These are phyloP conservation scores for Aegle marmelos DNA, from an alignment of 345 rosid species.

Conservation along the genomic window DNA sequence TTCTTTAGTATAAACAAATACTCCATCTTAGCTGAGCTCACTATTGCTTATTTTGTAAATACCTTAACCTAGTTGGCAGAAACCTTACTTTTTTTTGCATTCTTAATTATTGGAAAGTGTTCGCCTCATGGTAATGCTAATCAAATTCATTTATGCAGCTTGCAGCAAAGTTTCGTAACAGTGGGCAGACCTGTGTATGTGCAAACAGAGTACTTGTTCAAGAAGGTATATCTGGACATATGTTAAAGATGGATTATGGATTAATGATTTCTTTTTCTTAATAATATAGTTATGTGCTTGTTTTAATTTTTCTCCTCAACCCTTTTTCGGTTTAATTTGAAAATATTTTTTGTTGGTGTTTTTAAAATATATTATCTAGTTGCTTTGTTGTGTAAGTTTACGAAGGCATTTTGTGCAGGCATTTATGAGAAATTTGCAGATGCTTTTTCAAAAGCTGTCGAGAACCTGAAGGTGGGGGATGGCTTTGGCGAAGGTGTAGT, in stretches of 20 bases:
- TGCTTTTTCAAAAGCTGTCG: conserved; percentile 87
- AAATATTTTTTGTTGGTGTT: too few species aligned
- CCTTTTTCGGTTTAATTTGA: neutral
- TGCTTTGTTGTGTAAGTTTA: neutral
- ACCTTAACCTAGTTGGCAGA: neutral
- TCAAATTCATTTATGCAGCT: conserved; percentile 50
- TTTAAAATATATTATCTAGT: neutral
- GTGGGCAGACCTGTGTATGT: conserved; percentile 98
- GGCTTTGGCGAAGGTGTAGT: conserved; percentile 76
- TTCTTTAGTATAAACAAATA: neutral
- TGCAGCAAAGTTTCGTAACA: conserved; percentile 91
- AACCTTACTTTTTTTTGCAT: neutral
- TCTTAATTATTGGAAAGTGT: neutral
- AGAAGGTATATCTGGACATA: conserved; percentile 62
- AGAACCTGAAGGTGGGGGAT: conserved; percentile 87
- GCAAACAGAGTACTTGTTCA: conserved; percentile 89
- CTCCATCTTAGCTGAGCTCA: neutral
- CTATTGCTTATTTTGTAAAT: neutral
- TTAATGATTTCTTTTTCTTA: neutral
- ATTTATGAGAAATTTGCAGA: conserved; percentile 86
- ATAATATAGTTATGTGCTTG: neutral
- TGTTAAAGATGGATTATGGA: conserved; percentile 2
- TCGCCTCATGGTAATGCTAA: conserved; percentile 4
- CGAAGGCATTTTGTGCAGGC: conserved; percentile 41
- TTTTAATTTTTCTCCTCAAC: neutral